Percentiles rank a stretch among this genome's conserved stretches.
Evolutionary conservation across 768 basidiomycete species (phyloP).

Genomic region (Rubroboletus satanas): DNA sequence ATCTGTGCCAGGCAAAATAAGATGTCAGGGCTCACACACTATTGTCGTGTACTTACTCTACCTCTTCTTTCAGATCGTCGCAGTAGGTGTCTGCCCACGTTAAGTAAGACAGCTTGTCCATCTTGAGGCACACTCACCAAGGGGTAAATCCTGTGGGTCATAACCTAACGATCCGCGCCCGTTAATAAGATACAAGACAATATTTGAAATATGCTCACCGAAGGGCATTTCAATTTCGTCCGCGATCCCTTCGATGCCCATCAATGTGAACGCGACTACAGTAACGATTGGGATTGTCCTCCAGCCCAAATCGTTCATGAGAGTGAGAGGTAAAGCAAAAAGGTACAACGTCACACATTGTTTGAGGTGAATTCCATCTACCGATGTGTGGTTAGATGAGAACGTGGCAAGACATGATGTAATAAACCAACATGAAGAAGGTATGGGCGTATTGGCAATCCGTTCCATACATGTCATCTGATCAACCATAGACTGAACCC

Average conservation of each 20-base stretch:
- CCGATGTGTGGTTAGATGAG: conserved; percentile 12
- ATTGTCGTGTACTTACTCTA: conserved; percentile 52
- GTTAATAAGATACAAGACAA: neutral
- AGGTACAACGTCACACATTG: conserved; percentile 94
- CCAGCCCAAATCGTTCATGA: conserved; percentile 82
- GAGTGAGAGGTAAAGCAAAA: conserved; percentile 83
- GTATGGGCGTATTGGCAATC: conserved; percentile 85
- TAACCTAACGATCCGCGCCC: conserved; percentile 37
- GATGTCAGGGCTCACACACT: neutral
- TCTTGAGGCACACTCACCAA: conserved; percentile 47
- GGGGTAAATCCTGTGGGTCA: conserved; percentile 67
- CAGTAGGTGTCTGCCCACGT: conserved; percentile 67
- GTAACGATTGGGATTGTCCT: conserved; percentile 82
- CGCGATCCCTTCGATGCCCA: conserved; percentile 95
- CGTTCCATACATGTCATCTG: conserved; percentile 86
- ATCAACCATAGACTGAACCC: conserved; percentile 79
- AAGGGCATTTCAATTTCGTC: conserved; percentile 96
- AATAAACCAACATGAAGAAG: conserved; percentile 56
- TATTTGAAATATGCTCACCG: conserved; percentile 43
- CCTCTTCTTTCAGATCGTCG: conserved; percentile 80
- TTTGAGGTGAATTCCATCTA: conserved; percentile 87
- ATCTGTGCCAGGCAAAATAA: conserved; percentile 39
- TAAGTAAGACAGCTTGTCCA: neutral
- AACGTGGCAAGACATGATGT: neutral
- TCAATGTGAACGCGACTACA: conserved; percentile 84